Conservation (phyloP, 768 basidiomycete species). For the Polyporus arcularius region DNA sequence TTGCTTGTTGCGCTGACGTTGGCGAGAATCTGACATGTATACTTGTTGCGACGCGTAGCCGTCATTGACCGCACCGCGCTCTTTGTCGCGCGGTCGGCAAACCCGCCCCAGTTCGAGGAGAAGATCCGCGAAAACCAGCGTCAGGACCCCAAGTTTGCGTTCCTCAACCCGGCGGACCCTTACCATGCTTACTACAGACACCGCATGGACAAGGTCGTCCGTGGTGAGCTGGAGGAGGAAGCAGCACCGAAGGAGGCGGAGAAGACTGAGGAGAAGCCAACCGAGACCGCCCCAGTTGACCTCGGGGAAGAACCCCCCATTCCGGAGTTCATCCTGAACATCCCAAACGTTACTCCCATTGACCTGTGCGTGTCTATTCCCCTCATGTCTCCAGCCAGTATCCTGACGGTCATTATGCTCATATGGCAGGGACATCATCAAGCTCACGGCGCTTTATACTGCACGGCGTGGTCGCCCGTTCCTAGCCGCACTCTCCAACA, state of each 20-base stretch:
- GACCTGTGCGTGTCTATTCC: constrained; percentile 69
- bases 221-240: constrained; percentile 75
- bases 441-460: constrained; percentile 93
- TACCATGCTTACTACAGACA: constrained; percentile 98
- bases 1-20: neutral
- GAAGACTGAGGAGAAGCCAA: constrained; percentile 22
- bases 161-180: constrained; percentile 94
- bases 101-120: constrained; percentile 92
- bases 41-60: constrained; percentile 43
- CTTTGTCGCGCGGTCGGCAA: constrained; percentile 91
- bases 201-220: constrained; percentile 79
- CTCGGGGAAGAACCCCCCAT: constrained; percentile 75
- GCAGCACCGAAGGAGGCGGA: constrained; percentile 45
- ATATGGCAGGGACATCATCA: constrained; percentile 81
- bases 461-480: constrained; percentile 89
- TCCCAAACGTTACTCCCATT: constrained; percentile 84
- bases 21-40: neutral
- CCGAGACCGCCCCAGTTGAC: constrained; percentile 53
- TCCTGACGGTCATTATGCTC: too few species aligned
- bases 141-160: constrained; percentile 97
- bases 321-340: constrained; percentile 80
- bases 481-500: constrained; percentile 77
- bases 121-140: constrained; percentile 97
- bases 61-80: constrained; percentile 95
- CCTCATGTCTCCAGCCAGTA: too few species aligned